phyloP scores from a whole-genome alignment of 2,329 filamentous ascomycete species.

The Cladosporium sp. region DNA sequence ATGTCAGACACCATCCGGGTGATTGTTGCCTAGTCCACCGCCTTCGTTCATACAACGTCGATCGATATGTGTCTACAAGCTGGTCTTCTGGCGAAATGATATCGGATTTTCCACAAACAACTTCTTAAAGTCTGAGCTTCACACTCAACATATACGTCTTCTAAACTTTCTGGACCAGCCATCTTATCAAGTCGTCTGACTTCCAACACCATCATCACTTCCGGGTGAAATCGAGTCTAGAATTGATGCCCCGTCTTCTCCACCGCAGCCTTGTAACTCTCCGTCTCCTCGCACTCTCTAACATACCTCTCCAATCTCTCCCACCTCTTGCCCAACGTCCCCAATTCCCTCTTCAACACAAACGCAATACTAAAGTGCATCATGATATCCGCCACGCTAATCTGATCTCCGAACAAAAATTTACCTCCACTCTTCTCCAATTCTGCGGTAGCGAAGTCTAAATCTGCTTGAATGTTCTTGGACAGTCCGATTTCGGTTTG shows the following conservation, averaged over 20 bases:
- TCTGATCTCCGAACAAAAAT: conserved; percentile 40
- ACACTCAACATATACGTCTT: no score
- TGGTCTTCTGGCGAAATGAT: no score
- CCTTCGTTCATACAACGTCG: no score
- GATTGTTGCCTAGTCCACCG: no score
- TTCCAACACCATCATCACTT: no score
- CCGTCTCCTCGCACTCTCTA: conserved; percentile 33
- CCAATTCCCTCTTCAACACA: conserved; percentile 37
- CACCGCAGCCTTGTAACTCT: conserved; percentile 36
- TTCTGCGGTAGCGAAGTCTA: conserved; percentile 43
- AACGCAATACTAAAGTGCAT: conserved; percentile 42
- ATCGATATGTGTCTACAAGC: no score
- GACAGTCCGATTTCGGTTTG: conserved; percentile 37
- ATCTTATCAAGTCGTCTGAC: no score
- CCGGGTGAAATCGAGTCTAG: not conserved
- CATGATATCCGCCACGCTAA: conserved; percentile 45
- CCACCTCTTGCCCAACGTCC: conserved; percentile 34
- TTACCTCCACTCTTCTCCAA: conserved; percentile 35
- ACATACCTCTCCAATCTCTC: conserved; percentile 34
- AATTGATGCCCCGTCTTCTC: conserved; percentile 38
- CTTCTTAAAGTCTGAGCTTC: no score
- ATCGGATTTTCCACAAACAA: no score
- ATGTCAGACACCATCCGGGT: not conserved
- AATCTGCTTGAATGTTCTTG: conserved; percentile 42
- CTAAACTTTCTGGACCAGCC: no score